Evolutionary conservation across 352 stramenopile genomes (phyloP), one percentile per base, ranked within the genome.

Genomic region (Bremia lactucae): DNA sequence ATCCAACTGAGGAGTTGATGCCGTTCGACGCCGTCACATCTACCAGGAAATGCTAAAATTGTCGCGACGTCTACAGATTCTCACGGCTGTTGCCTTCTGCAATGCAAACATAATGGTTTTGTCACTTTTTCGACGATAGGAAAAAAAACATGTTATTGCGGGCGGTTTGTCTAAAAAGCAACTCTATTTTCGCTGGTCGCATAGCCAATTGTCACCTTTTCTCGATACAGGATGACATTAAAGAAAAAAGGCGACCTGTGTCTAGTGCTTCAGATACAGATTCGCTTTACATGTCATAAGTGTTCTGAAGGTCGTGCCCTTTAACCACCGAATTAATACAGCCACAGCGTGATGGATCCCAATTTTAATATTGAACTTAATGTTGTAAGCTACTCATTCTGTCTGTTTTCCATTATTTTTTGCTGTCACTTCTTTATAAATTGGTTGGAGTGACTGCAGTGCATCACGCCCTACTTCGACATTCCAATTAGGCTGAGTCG

Each of bases 81-180:
- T 10, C 72, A 87, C 44, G 15, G 53, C 19, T 87, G 74, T 74
- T 72, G 2, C 28, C 57, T 4, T 85, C 69, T 33, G 56, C 70
- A 26, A 51, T 80, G 45, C 74, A 86, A 40, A 87, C 74, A 4
- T 90, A 90, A 43, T 83, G 74, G 70, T 83, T 87, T 33, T 70
- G 74, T 4, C 74, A 72, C 40, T 86, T 79, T 35, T 43, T 46
- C 0, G 59, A 79, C 36, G 36, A 65, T 14, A 57, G 65, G 33
- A 55, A 80, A 21, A 31, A 11, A 8, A 20, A 73, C 55, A 42
- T 7, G 52, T 77, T 16, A 67, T 87, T 35, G 47, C 59, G 8
- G 68, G 37, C 15, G 58, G 47, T 23, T 24, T 22, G 8, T n/a
- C n/a, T n/a, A n/a, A n/a, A n/a, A n/a, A n/a, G n/a, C n/a, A n/a